Conservation (phyloP, 2,329 filamentous ascomycete species). For the Penicillium sp. region DNA sequence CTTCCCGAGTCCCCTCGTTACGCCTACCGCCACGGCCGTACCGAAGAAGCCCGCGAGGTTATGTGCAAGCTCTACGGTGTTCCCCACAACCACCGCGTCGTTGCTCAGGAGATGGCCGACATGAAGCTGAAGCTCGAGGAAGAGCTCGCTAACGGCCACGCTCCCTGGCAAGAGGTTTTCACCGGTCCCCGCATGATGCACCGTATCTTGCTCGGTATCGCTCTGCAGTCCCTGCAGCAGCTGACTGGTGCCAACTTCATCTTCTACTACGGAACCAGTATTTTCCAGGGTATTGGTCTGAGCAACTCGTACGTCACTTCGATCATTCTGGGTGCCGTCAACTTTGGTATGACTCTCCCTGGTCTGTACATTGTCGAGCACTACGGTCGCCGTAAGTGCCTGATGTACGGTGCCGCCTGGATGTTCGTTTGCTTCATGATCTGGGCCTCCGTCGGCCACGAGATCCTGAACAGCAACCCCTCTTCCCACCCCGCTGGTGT, state of each 20-base stretch:
- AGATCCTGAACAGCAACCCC: conserved; percentile 40
- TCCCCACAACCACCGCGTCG: conserved; percentile 52
- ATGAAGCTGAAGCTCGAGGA: conserved; percentile 59
- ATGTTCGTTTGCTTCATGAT: conserved; percentile 60
- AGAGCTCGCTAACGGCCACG: conserved; percentile 44
- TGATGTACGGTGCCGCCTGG: conserved; percentile 65
- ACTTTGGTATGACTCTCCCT: conserved; percentile 63
- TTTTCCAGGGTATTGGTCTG: conserved; percentile 65
- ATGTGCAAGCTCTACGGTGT: conserved; percentile 57
- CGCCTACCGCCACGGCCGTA: conserved; percentile 53
- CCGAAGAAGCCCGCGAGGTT: conserved; percentile 51
- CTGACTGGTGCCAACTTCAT: conserved; percentile 50
- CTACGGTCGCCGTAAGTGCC: conserved; percentile 63
- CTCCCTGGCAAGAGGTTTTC: conserved; percentile 45
- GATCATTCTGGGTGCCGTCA: conserved; percentile 66
- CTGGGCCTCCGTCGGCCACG: conserved; percentile 59
- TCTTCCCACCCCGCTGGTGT: conserved; percentile 53
- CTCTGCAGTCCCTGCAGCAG: conserved; percentile 48
- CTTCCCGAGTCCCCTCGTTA: conserved; percentile 58
- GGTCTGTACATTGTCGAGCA: conserved; percentile 68
- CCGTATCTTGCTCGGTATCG: conserved; percentile 45
- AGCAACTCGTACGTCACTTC: conserved; percentile 63
- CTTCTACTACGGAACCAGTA: conserved; percentile 54
- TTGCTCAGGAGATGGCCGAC: conserved; percentile 54
- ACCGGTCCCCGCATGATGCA: conserved; percentile 49